Percentiles rank a stretch among this genome's conserved stretches.
phyloP scores from a whole-genome alignment of 106 monocot genomes.

The Allium sativum region DNA sequence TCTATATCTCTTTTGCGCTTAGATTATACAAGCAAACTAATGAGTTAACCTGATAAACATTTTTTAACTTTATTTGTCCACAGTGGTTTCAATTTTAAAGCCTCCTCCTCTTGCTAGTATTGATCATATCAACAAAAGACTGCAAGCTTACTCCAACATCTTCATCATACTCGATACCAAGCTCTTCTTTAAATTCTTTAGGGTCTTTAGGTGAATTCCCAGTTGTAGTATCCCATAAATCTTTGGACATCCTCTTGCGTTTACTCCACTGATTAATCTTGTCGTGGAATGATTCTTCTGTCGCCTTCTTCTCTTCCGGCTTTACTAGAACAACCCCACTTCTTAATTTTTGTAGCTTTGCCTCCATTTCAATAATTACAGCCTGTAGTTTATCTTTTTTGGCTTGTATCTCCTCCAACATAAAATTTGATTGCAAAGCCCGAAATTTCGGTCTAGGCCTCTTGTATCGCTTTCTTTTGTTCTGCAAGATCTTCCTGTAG shows the following conservation, averaged over 20 bases:
- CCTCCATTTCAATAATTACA: constrained; percentile 39
- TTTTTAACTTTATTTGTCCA: too few species aligned
- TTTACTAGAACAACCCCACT: constrained; percentile 58
- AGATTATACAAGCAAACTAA: too few species aligned
- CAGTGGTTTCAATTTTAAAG: too few species aligned
- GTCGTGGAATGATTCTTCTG: constrained; percentile 45
- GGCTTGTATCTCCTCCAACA: constrained; percentile 50
- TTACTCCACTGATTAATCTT: constrained; percentile 85
- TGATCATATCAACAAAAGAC: constrained; percentile 29
- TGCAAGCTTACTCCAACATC: constrained; percentile 65
- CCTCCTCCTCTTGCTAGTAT: constrained; percentile 21
- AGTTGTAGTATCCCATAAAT: constrained; percentile 82
- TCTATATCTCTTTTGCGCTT: too few species aligned
- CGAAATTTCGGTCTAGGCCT: constrained; percentile 73
- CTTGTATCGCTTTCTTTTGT: constrained; percentile 53
- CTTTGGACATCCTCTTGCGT: constrained; percentile 87
- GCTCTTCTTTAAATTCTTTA: constrained; percentile 92
- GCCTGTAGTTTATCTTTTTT: constrained; percentile 48
- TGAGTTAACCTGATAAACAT: too few species aligned
- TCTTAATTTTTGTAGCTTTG: constrained; percentile 55
- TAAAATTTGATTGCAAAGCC: constrained; percentile 61
- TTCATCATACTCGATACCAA: constrained; percentile 80
- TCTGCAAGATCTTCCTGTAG: constrained; percentile 55
- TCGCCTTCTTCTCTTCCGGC: constrained; percentile 65
- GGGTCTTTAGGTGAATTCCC: constrained; percentile 74